These are phyloP conservation scores for Gynochthodes officinalis DNA, from an alignment of 257 asterid genomes.

Conservation along the genomic window DNA sequence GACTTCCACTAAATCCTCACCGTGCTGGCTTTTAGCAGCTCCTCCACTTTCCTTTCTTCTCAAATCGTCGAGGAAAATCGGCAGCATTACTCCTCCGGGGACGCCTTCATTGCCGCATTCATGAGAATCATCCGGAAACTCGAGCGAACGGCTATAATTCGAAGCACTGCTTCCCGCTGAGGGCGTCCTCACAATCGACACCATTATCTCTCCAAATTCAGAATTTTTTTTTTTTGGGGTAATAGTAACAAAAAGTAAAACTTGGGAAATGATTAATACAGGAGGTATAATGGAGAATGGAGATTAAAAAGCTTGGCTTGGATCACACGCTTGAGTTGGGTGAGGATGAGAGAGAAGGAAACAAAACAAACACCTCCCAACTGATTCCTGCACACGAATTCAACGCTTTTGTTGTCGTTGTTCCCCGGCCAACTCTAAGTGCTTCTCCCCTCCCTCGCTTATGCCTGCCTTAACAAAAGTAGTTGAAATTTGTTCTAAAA, in stretches of 20 bases:
- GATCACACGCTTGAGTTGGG: conserved; percentile 30
- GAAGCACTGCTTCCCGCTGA: conserved; percentile 51
- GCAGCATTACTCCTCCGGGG: conserved; percentile 80
- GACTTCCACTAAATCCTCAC: conserved; percentile 64
- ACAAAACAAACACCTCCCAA: conserved; percentile 49
- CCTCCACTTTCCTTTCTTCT: conserved; percentile 23
- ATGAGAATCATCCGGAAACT: conserved; percentile 39
- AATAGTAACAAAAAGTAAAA: no score
- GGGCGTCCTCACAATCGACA: conserved; percentile 33
- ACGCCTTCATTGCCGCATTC: conserved; percentile 1
- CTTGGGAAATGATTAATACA: no score
- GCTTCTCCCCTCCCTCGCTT: no score
- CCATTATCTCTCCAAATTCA: conserved; percentile 1
- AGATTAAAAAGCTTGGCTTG: background rate
- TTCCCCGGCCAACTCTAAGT: no score
- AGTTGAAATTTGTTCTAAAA: conserved; percentile 34
- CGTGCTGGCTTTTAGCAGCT: no score
- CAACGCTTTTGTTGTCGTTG: conserved; percentile 28
- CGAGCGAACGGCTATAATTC: conserved; percentile 47
- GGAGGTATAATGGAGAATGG: no score
- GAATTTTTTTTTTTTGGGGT: no score
- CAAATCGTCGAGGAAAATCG: conserved; percentile 66
- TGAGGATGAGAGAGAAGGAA: background rate
- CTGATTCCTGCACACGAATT: conserved; percentile 39
- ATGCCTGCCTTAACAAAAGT: conserved; percentile 19